Evolutionary conservation across 129 eudicot species (phyloP).

Genomic region (Chrysanthemum makinoi): DNA sequence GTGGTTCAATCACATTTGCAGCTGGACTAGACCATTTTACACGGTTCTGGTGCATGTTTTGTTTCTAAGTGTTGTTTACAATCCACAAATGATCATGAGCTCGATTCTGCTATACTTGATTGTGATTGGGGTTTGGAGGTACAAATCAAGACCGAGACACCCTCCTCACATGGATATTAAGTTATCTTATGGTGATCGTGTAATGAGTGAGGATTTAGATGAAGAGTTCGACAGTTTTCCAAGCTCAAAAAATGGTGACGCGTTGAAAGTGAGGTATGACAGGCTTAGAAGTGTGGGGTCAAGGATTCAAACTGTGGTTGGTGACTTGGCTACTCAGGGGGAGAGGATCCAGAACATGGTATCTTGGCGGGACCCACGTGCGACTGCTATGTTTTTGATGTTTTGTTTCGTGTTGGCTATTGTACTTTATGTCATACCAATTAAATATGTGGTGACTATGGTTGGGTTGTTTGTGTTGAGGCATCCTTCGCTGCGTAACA

Average conservation of each 20-base stretch:
- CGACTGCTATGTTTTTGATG: conserved; percentile 32
- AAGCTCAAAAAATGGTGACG: conserved; percentile 22
- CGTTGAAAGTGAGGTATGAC: conserved; percentile 30
- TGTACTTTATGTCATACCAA: conserved; percentile 27
- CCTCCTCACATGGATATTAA: conserved; percentile 43
- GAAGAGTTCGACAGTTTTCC: conserved; percentile 38
- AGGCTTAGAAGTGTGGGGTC: conserved; percentile 35
- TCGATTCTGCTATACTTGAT: conserved; percentile 16
- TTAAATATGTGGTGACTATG: conserved; percentile 10
- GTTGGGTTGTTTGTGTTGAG: conserved; percentile 28
- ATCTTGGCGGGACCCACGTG: conserved; percentile 40
- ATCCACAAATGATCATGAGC: conserved; percentile 25
- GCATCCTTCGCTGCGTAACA: conserved; percentile 29
- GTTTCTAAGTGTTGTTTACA: conserved; percentile 23
- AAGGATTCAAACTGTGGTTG: conserved; percentile 29
- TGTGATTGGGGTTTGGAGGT: conserved; percentile 24
- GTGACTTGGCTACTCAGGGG: conserved; percentile 39
- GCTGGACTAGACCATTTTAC: conserved; percentile 23
- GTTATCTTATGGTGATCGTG: conserved; percentile 21
- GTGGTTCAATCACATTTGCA: conserved; percentile 24
- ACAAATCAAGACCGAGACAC: conserved; percentile 25
- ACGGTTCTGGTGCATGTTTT: conserved; percentile 14
- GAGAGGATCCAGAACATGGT: conserved; percentile 36
- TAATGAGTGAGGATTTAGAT: conserved; percentile 29
- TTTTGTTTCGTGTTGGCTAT: conserved; percentile 27